These are phyloP conservation scores for Gardenia jasminoides DNA, from an alignment of 257 asterid genomes.

Conservation along the genomic window DNA sequence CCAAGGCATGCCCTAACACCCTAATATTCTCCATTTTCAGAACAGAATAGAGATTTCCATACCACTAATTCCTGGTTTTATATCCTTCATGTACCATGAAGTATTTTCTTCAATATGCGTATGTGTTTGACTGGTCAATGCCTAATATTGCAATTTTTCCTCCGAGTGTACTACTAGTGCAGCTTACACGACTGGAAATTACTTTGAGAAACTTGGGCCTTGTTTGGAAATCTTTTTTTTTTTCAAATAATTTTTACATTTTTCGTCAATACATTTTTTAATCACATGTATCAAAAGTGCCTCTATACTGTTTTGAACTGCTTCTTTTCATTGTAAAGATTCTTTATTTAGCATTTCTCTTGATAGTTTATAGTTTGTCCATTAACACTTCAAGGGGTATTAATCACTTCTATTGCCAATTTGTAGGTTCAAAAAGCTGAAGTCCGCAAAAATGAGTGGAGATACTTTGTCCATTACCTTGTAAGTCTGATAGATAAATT, in stretches of 20 bases:
- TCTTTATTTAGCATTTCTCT: background rate
- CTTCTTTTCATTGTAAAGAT: background rate
- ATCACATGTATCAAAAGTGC: too few relatives aligned
- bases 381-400: background rate
- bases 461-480: constrained; percentile 92
- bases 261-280: too few relatives aligned
- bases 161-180: too few relatives aligned
- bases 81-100: too few relatives aligned
- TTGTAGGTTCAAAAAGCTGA: constrained; percentile 88
- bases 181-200: too few relatives aligned
- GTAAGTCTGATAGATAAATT: constrained; percentile 44
- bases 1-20: constrained; percentile 43
- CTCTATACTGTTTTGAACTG: background rate
- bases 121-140: too few relatives aligned
- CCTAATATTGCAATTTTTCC: too few relatives aligned
- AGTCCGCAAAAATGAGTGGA: constrained; percentile 81
- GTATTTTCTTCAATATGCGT: too few relatives aligned
- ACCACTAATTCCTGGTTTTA: background rate
- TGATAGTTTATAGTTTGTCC: background rate
- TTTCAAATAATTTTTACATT: too few relatives aligned
- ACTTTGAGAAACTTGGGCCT: too few relatives aligned
- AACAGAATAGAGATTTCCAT: background rate
- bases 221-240: too few relatives aligned
- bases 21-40: background rate
- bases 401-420: constrained; percentile 16